Conservation (phyloP, 352 stramenopile genomes). For the Phytopythium chamaehyphon region DNA sequence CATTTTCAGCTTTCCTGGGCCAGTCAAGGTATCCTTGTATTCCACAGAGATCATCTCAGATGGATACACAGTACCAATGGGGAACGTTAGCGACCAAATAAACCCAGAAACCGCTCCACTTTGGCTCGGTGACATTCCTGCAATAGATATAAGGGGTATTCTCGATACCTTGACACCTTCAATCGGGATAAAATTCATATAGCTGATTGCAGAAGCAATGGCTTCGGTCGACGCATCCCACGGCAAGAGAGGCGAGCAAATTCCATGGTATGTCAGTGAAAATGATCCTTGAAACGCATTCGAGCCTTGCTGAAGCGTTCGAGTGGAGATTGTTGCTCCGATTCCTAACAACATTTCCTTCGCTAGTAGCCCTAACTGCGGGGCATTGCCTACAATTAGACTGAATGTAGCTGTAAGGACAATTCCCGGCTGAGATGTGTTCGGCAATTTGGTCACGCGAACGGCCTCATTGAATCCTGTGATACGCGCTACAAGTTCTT, state of each 20-base stretch:
- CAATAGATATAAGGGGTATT: not conserved
- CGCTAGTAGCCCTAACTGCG: conserved; percentile 13
- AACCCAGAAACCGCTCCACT: conserved; percentile 20
- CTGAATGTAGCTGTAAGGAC: conserved; percentile 24
- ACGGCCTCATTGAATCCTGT: not conserved
- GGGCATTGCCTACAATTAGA: conserved; percentile 17
- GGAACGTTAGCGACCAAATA: conserved; percentile 57
- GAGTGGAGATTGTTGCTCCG: conserved; percentile 15
- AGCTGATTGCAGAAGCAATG: conserved; percentile 65
- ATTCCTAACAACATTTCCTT: conserved; percentile 16
- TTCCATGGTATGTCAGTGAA: conserved; percentile 35
- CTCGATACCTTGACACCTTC: conserved; percentile 50
- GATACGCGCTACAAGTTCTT: not conserved
- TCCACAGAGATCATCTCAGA: conserved; percentile 21
- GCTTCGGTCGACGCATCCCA: conserved; percentile 84
- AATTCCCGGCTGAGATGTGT: conserved; percentile 13
- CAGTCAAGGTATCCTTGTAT: conserved; percentile 27
- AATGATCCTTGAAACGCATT: conserved; percentile 43
- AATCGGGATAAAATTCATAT: conserved; percentile 57
- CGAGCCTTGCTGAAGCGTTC: conserved; percentile 36
- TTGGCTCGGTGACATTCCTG: not conserved
- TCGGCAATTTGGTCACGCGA: not conserved
- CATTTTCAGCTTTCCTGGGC: conserved; percentile 26
- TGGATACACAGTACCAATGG: conserved; percentile 29
- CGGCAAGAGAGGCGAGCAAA: conserved; percentile 48